These are phyloP conservation scores for Tetrahymena thermophila DNA, from an alignment of 73 alveolate genomes.

Conservation along the genomic window DNA sequence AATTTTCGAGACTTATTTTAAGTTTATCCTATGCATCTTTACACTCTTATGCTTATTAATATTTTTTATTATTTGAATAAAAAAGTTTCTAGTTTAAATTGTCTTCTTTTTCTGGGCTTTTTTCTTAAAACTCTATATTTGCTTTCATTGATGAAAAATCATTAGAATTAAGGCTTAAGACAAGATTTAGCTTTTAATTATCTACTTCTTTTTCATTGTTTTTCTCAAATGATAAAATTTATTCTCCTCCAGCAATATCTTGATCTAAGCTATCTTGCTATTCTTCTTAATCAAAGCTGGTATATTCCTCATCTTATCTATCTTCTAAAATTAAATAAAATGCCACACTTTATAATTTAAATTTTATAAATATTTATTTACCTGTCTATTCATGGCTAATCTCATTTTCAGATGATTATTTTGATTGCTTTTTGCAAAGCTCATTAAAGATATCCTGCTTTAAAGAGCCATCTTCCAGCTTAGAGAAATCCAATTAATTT, in stretches of 20 bases:
- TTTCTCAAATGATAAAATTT: neutral
- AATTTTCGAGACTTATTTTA: neutral
- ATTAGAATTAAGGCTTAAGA: neutral
- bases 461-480: neutral
- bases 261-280: neutral
- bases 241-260: neutral
- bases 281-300: neutral
- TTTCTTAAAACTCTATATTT: neutral
- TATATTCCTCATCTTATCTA: neutral
- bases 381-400: too few relatives aligned
- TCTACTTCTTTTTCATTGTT: neutral
- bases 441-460: neutral
- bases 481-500: neutral
- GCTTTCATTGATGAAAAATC: neutral
- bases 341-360: too few relatives aligned
- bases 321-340: neutral
- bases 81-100: neutral
- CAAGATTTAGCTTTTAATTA: neutral
- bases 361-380: too few relatives aligned
- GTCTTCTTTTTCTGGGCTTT: neutral
- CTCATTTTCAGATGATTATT: too few relatives aligned
- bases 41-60: neutral
- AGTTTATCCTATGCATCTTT: neutral
- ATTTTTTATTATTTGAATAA: neutral
- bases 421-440: neutral